phyloP scores from a whole-genome alignment of 192 early-diverging fungal species.

The Allomyces arbusculus region DNA sequence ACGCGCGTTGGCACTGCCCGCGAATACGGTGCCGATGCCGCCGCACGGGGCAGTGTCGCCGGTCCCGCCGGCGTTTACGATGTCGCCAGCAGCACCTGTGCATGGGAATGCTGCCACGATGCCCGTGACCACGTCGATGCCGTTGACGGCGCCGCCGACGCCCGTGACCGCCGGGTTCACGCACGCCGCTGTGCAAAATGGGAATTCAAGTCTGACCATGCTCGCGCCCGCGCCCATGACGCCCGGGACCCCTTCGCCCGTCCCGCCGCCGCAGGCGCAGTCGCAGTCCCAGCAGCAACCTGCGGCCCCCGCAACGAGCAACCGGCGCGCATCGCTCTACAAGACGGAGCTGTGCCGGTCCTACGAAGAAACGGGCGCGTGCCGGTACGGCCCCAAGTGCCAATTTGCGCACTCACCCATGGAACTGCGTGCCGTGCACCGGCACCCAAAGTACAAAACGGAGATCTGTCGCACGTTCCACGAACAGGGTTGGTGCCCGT shows the following conservation, averaged over 20 bases:
- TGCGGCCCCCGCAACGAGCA: too few species aligned
- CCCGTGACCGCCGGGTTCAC: too few species aligned
- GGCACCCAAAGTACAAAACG: constrained; percentile 90
- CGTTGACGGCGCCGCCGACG: too few species aligned
- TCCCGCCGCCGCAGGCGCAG: neutral
- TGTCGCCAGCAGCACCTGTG: too few species aligned
- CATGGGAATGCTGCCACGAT: too few species aligned
- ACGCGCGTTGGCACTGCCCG: too few species aligned
- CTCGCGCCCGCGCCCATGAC: neutral
- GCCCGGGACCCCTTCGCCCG: neutral
- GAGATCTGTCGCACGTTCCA: constrained; percentile 82
- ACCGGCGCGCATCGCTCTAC: constrained; percentile 20
- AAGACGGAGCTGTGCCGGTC: constrained; percentile 58
- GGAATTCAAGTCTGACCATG: too few species aligned
- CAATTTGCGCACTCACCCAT: constrained; percentile 72
- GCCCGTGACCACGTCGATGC: too few species aligned
- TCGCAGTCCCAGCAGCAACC: neutral
- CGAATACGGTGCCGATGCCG: too few species aligned
- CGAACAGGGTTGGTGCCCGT: constrained; percentile 72
- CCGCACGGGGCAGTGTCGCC: too few species aligned
- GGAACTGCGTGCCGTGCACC: constrained; percentile 59
- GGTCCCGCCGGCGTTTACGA: too few species aligned
- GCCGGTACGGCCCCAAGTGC: constrained; percentile 59
- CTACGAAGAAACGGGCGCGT: constrained; percentile 29
- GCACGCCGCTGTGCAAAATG: too few species aligned